Conservation (phyloP, 371 early-diverging fungal species). For the Apophysomyces ossiformis region DNA sequence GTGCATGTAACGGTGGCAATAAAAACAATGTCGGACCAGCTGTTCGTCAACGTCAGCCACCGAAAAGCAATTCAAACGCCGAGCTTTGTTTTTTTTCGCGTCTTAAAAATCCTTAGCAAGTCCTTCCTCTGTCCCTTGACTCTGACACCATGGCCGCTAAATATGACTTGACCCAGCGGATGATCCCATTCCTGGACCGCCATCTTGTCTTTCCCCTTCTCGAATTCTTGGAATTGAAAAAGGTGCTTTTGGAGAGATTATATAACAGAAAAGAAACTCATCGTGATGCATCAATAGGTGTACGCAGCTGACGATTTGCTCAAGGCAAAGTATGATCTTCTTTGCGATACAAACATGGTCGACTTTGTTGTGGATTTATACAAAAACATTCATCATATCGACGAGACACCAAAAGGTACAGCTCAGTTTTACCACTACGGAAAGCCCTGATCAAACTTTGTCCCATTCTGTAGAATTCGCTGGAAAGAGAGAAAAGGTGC, state of each 20-base stretch:
- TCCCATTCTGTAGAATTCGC: constrained; percentile 58
- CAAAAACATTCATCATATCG: constrained; percentile 74
- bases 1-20: too few relatives aligned
- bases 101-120: constrained; percentile 1
- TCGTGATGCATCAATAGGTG: constrained; percentile 50
- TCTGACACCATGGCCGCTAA: constrained; percentile 59
- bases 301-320: constrained; percentile 76
- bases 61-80: background rate
- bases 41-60: background rate
- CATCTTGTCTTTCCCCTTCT: constrained; percentile 90
- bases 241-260: constrained; percentile 50
- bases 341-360: constrained; percentile 90
- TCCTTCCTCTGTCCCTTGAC: constrained; percentile 7
- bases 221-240: constrained; percentile 82
- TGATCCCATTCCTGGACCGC: constrained; percentile 90
- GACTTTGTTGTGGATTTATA: constrained; percentile 86
- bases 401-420: constrained; percentile 68
- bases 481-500: constrained; percentile 75
- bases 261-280: background rate
- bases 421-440: background rate
- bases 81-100: constrained; percentile 11
- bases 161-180: constrained; percentile 84
- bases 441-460: background rate
- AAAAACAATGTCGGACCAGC: too few relatives aligned
- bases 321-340: constrained; percentile 87